Evolutionary conservation across 257 asterid genomes (phyloP).

Genomic region (Cruciata laevipes): DNA sequence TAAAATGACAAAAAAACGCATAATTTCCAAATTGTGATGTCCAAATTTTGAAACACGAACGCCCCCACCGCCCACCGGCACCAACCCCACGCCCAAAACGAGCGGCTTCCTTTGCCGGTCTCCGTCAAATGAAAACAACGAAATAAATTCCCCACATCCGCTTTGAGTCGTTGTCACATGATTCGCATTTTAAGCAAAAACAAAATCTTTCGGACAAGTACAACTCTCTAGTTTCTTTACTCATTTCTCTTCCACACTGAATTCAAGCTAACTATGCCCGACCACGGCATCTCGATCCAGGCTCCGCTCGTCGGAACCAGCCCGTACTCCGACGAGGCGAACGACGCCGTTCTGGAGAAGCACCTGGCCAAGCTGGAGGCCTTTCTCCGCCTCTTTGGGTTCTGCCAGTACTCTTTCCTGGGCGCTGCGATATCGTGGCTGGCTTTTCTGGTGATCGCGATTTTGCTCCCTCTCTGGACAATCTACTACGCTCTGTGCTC

Average conservation of each 20-base stretch:
- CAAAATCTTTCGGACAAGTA: neutral
- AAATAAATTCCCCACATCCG: neutral
- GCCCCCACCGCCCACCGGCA: neutral
- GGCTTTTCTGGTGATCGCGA: constrained; percentile 42
- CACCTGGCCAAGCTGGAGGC: constrained; percentile 36
- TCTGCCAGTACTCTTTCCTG: constrained; percentile 39
- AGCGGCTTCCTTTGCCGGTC: neutral
- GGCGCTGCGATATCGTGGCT: constrained; percentile 53
- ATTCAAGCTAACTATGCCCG: constrained; percentile 1
- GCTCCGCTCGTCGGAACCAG: constrained; percentile 21
- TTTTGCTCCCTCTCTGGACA: constrained; percentile 42
- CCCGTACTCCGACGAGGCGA: constrained; percentile 9
- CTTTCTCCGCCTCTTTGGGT: constrained; percentile 55
- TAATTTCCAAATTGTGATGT: neutral
- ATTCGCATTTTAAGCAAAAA: neutral
- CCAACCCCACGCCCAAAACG: neutral
- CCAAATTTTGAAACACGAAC: neutral
- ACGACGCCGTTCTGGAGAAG: constrained; percentile 34
- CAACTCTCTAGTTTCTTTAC: neutral
- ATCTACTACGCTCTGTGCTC: constrained; percentile 33
- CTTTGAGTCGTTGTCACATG: neutral
- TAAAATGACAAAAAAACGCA: neutral
- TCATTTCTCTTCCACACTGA: neutral
- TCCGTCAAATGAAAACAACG: neutral
- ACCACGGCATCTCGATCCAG: constrained; percentile 13